Evolutionary conservation across 2,329 filamentous ascomycete species (phyloP).

Genomic region (Aureobasidium musti): DNA sequence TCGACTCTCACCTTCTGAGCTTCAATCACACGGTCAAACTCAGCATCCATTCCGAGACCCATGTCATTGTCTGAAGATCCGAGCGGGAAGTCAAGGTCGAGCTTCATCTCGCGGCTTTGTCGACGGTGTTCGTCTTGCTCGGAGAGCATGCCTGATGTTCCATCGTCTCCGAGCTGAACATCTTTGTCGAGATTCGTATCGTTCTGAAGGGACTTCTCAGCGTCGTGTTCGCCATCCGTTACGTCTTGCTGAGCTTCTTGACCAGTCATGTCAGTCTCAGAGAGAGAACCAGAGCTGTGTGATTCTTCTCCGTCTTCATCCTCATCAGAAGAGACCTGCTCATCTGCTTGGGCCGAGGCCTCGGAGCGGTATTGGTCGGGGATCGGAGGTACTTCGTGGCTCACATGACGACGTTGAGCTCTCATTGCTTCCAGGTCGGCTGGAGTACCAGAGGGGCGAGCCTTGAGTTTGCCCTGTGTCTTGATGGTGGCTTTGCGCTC

Average conservation of each 20-base stretch:
- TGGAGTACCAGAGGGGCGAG: slow-evolving; percentile 81
- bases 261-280: slow-evolving; percentile 30
- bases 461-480: slow-evolving; percentile 81
- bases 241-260: background rate
- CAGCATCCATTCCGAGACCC: slow-evolving; percentile 82
- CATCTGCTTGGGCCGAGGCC: slow-evolving; percentile 5
- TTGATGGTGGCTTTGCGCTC: slow-evolving; percentile 87
- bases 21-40: slow-evolving; percentile 94
- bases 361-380: slow-evolving; percentile 39
- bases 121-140: slow-evolving; percentile 18
- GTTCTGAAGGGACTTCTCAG: slow-evolving; percentile 29
- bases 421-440: slow-evolving; percentile 77
- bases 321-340: slow-evolving; percentile 7
- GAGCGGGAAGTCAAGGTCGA: slow-evolving; percentile 71
- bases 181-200: slow-evolving; percentile 35
- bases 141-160: background rate
- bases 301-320: background rate
- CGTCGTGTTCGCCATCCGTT: background rate
- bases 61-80: slow-evolving; percentile 67
- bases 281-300: background rate
- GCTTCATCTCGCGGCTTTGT: slow-evolving; percentile 34
- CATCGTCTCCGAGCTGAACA: slow-evolving; percentile 15
- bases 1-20: slow-evolving; percentile 82
- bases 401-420: slow-evolving; percentile 80
- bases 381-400: slow-evolving; percentile 59